phyloP scores from a whole-genome alignment of 805 yeast species.

The Saturnispora kantuleensis region DNA sequence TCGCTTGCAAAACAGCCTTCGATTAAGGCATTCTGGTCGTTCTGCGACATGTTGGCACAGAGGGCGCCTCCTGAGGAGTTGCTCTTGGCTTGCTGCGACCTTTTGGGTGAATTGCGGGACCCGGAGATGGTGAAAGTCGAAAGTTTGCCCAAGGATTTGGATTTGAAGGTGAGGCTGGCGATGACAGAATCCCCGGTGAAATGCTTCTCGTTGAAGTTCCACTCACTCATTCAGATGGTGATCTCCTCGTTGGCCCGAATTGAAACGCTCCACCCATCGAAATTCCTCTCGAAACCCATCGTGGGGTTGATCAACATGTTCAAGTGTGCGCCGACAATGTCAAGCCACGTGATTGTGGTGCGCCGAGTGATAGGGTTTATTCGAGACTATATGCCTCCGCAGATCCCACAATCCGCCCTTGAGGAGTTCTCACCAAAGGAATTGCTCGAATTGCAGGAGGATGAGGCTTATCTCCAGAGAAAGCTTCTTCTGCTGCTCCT shows the following conservation, averaged over 20 bases:
- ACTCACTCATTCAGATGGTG: constrained; percentile 57
- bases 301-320: constrained; percentile 47
- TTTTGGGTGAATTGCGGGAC: constrained; percentile 32
- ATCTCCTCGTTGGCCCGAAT: constrained; percentile 49
- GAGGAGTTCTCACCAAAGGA: constrained; percentile 24
- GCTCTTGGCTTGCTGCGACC: constrained; percentile 60
- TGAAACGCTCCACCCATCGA: constrained; percentile 65
- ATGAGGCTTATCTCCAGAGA: constrained; percentile 56
- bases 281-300: constrained; percentile 62
- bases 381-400: constrained; percentile 47
- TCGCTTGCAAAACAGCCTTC: constrained; percentile 31
- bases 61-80: constrained; percentile 77
- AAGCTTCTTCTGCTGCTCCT: constrained; percentile 50
- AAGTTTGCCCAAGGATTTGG: neutral
- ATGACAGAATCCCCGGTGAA: constrained; percentile 9
- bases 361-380: constrained; percentile 58
- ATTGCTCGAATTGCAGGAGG: constrained; percentile 32
- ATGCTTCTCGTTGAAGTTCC: constrained; percentile 48
- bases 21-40: constrained; percentile 29
- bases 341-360: constrained; percentile 28
- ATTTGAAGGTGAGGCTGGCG: neutral
- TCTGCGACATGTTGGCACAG: constrained; percentile 55
- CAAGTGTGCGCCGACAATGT: constrained; percentile 29
- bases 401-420: constrained; percentile 28
- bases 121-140: neutral